Evolutionary conservation across 1,284 basidiomycete genomes (phyloP).

Genomic region (Leccinum angustisporum): DNA sequence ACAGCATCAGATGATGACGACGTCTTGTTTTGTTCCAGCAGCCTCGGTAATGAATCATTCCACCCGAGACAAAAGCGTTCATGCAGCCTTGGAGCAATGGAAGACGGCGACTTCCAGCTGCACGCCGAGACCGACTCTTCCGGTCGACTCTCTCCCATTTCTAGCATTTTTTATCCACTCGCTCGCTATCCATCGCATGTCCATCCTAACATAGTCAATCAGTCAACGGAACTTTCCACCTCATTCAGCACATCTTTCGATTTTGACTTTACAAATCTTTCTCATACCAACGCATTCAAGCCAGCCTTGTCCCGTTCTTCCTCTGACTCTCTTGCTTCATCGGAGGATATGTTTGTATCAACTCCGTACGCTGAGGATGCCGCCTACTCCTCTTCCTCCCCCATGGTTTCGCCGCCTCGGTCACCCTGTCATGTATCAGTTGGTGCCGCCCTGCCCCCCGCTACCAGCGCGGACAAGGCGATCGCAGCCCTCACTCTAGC

Average conservation of each 20-base stretch:
- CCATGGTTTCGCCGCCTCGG: conserved; percentile 14
- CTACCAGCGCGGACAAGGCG: conserved; percentile 55
- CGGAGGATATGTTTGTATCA: conserved; percentile 30
- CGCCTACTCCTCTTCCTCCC: conserved; percentile 5
- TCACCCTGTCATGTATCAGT: conserved; percentile 12
- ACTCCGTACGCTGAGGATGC: conserved; percentile 15
- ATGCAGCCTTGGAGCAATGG: conserved; percentile 43
- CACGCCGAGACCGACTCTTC: conserved; percentile 12
- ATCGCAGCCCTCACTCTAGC: conserved; percentile 61
- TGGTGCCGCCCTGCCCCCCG: conserved; percentile 19
- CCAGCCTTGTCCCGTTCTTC: conserved; percentile 24
- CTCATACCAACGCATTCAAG: conserved; percentile 28
- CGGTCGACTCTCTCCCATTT: conserved; percentile 28
- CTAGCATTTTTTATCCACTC: conserved; percentile 21
- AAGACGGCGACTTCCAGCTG: conserved; percentile 30
- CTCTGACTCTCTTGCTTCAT: conserved; percentile 40
- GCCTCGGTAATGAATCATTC: conserved; percentile 25
- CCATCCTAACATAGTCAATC: conserved; percentile 13
- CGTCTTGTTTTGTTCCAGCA: conserved; percentile 51
- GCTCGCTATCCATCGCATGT: conserved; percentile 14
- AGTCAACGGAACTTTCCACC: conserved; percentile 16
- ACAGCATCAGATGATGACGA: conserved; percentile 48
- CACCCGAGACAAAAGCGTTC: conserved; percentile 40
- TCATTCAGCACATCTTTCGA: conserved; percentile 30
- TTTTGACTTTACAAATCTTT: conserved; percentile 22